Conservation (phyloP, 805 yeast genomes). For the Wickerhamomyces strasburgensis region DNA sequence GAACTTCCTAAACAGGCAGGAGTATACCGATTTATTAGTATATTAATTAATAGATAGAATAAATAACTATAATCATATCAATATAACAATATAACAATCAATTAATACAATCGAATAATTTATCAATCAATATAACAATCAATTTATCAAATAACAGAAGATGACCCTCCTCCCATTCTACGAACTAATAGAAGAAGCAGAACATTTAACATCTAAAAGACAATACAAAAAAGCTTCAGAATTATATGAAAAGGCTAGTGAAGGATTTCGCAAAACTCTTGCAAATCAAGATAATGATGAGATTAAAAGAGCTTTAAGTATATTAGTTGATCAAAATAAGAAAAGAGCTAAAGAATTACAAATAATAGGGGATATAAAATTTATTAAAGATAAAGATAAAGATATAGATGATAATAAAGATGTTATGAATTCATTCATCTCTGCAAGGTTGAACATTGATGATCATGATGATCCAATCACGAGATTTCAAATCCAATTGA, state of each 20-base stretch:
- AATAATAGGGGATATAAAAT: not conserved
- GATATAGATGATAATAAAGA: not conserved
- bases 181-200: conserved; percentile 48
- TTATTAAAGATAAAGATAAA: no score
- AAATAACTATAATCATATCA: no score
- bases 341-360: conserved; percentile 28
- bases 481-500: conserved; percentile 20
- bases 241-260: conserved; percentile 34
- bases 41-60: no score
- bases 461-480: conserved; percentile 18
- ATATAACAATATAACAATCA: no score
- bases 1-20: no score
- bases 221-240: conserved; percentile 38
- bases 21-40: no score
- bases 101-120: no score
- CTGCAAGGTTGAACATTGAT: not conserved
- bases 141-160: no score
- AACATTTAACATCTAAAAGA: conserved; percentile 38
- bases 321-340: conserved; percentile 27
- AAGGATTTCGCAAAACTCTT: conserved; percentile 26
- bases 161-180: conserved; percentile 26
- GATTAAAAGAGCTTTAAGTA: conserved; percentile 25
- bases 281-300: conserved; percentile 23
- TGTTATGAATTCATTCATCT: not conserved
- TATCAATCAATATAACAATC: no score